Evolutionary conservation across 2,329 filamentous ascomycete genomes (phyloP).

Genomic region (Hypocrella siamensis): DNA sequence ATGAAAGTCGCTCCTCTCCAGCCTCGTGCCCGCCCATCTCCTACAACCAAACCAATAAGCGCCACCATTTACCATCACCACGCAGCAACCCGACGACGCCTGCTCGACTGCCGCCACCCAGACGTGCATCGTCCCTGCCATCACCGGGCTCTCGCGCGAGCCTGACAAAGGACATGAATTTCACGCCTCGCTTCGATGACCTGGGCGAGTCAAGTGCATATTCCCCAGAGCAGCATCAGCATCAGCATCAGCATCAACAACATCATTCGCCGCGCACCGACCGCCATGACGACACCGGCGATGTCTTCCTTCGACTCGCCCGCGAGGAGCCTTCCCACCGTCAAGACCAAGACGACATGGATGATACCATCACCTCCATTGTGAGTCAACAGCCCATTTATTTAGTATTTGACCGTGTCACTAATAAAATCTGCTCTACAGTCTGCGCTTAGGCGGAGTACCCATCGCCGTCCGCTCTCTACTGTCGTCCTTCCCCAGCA

Average conservation of each 20-base stretch:
- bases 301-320: slow-evolving; percentile 44
- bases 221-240: slow-evolving; percentile 26
- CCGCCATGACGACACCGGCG: slow-evolving; percentile 33
- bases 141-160: slow-evolving; percentile 42
- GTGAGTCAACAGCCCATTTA: slow-evolving; percentile 24
- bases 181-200: slow-evolving; percentile 26
- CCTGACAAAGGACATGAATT: slow-evolving; percentile 36
- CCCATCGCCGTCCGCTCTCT: slow-evolving; percentile 37
- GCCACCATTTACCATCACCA: no score
- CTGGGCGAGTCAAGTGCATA: slow-evolving; percentile 26
- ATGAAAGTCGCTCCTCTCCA: slow-evolving; percentile 29
- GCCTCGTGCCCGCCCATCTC: slow-evolving; percentile 31
- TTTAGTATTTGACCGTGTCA: not conserved
- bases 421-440: no score
- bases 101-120: slow-evolving; percentile 35
- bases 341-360: slow-evolving; percentile 16
- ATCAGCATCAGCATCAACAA: not conserved
- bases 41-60: slow-evolving; percentile 25
- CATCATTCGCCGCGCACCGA: no score
- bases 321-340: slow-evolving; percentile 32
- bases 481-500: slow-evolving; percentile 31
- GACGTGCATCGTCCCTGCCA: slow-evolving; percentile 38
- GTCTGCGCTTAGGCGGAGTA: slow-evolving; percentile 30
- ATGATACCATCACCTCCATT: slow-evolving; percentile 21
- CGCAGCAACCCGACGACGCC: slow-evolving; percentile 15